Percentiles rank a stretch among this genome's conserved stretches.
These are phyloP conservation scores for Pythium biforme DNA, from an alignment of 352 stramenopile genomes.

Conservation along the genomic window DNA sequence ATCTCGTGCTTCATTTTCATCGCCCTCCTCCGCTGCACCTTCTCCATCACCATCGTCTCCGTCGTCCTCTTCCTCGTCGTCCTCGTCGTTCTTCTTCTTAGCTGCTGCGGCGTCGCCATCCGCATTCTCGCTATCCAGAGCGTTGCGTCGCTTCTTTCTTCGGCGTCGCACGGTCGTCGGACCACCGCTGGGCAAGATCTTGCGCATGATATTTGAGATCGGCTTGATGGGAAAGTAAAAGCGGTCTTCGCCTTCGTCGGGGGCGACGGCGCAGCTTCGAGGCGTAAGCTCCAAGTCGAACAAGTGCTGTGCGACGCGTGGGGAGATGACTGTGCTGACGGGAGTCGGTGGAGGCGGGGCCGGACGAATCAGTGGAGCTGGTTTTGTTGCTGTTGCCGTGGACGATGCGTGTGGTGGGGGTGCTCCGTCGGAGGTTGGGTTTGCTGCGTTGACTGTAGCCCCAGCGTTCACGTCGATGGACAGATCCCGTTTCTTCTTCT, in stretches of 20 bases:
- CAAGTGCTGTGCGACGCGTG: constrained; percentile 56
- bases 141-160: constrained; percentile 7
- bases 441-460: not conserved
- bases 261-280: constrained; percentile 34
- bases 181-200: constrained; percentile 33
- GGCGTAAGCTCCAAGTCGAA: constrained; percentile 65
- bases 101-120: not conserved
- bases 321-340: constrained; percentile 37
- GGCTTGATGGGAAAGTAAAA: constrained; percentile 73
- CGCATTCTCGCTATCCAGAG: constrained; percentile 1
- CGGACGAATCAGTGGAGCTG: not conserved
- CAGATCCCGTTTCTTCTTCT: constrained; percentile 24
- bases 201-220: constrained; percentile 77
- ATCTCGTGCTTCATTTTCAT: constrained; percentile 16
- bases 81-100: constrained; percentile 22
- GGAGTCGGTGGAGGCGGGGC: not conserved
- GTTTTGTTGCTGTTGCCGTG: not conserved
- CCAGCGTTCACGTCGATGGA: constrained; percentile 16
- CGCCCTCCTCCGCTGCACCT: not conserved
- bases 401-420: not conserved
- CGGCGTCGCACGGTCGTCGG: not conserved
- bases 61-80: constrained; percentile 21
- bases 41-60: constrained; percentile 16
- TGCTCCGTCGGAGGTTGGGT: not conserved
- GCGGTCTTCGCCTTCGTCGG: constrained; percentile 62